Conservation (phyloP, 192 early-diverging fungal species). For the Mortierella claussenii region DNA sequence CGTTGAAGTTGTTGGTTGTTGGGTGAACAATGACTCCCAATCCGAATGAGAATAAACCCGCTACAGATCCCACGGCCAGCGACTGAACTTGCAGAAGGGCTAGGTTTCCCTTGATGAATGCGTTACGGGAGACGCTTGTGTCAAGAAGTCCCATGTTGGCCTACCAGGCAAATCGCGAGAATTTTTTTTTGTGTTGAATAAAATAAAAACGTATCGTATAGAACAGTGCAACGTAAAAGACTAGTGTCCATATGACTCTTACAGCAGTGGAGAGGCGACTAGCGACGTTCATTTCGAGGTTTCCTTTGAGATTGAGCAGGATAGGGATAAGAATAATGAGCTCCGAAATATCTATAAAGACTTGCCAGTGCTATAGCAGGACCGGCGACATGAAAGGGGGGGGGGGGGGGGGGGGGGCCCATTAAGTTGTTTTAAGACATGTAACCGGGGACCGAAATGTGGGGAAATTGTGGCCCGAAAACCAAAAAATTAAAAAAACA, state of each 20-base stretch:
- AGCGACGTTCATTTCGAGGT: constrained; percentile 91
- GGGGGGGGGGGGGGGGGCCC: no score
- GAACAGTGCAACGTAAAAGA: no score
- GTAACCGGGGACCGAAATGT: no score
- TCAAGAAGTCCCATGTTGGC: constrained; percentile 79
- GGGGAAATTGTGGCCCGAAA: no score
- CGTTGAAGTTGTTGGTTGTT: constrained; percentile 50
- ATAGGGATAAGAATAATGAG: constrained; percentile 89
- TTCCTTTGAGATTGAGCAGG: constrained; percentile 89
- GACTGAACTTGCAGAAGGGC: constrained; percentile 81
- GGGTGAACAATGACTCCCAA: constrained; percentile 68
- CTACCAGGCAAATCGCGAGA: constrained; percentile 30
- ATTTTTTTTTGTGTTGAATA: no score
- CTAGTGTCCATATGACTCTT: constrained; percentile 42
- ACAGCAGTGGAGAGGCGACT: constrained; percentile 85
- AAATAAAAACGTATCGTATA: no score
- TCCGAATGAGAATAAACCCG: constrained; percentile 74
- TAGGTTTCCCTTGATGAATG: constrained; percentile 77
- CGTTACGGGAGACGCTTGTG: constrained; percentile 55
- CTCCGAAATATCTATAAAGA: constrained; percentile 74
- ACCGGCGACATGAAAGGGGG: no score
- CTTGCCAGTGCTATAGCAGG: constrained; percentile 67
- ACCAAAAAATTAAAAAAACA: not conserved
- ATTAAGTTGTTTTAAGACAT: no score
- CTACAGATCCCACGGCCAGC: constrained; percentile 73